phyloP scores from a whole-genome alignment of 2,329 filamentous ascomycete genomes.

The Fusarium marasasianum region DNA sequence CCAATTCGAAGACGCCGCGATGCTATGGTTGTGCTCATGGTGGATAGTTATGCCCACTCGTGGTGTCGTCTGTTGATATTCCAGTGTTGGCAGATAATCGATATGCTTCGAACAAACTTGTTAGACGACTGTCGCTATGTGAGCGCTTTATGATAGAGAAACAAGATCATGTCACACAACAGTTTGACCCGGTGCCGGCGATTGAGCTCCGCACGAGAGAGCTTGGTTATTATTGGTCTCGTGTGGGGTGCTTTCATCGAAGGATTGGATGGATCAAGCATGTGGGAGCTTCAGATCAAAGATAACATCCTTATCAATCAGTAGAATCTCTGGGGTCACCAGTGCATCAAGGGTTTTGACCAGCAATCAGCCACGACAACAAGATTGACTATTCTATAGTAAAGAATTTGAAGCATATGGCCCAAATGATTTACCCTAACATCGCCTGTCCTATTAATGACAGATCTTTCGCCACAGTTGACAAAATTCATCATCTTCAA shows the following conservation, averaged over 20 bases:
- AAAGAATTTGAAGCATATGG: neutral
- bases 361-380: neutral
- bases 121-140: neutral
- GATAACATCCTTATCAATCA: conserved; percentile 26
- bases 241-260: conserved; percentile 2
- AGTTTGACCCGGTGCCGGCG: neutral
- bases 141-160: neutral
- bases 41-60: neutral
- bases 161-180: neutral
- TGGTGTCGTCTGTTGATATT: neutral
- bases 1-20: conserved; percentile 52
- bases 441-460: neutral
- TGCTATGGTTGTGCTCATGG: conserved; percentile 10
- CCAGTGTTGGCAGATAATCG: neutral
- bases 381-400: neutral
- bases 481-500: neutral
- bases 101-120: neutral
- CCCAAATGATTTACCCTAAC: too few species aligned
- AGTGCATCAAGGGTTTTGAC: neutral
- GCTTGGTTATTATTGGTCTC: neutral
- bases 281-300: neutral
- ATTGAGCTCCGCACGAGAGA: conserved; percentile 6
- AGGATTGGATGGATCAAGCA: conserved; percentile 6
- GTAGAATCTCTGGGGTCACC: neutral
- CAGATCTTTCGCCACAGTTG: neutral